These are phyloP conservation scores for Amanita molliuscula DNA, from an alignment of 768 basidiomycete genomes.

Conservation along the genomic window DNA sequence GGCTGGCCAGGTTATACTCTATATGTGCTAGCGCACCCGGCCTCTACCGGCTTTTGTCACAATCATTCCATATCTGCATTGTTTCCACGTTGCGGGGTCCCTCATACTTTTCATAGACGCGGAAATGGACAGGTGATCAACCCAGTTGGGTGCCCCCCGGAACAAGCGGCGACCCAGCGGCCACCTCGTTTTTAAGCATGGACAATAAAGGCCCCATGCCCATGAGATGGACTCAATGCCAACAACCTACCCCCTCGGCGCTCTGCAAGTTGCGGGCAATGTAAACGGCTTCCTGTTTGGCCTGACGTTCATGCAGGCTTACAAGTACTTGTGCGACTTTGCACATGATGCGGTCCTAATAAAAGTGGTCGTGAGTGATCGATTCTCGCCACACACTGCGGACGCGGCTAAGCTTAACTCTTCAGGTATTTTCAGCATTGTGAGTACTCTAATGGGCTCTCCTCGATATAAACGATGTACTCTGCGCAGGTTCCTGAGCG, in stretches of 20 bases:
- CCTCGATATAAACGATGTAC: background rate
- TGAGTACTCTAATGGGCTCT: background rate
- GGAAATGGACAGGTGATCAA: background rate
- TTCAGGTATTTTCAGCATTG: background rate
- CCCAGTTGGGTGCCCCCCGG: background rate
- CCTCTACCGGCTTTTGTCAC: background rate
- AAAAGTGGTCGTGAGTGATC: background rate
- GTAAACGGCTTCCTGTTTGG: background rate
- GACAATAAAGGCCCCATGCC: background rate
- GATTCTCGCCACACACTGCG: background rate
- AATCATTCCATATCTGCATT: background rate
- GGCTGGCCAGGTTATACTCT: no score
- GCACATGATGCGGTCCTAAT: background rate
- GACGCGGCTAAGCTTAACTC: background rate
- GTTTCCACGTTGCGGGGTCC: background rate
- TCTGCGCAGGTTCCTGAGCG: background rate
- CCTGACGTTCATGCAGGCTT: conserved; percentile 1
- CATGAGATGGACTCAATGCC: background rate
- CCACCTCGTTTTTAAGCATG: background rate
- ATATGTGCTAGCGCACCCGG: no score
- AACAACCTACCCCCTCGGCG: background rate
- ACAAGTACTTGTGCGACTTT: background rate
- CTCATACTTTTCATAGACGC: background rate
- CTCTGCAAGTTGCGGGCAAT: background rate
- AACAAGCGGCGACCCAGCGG: background rate